Evolutionary conservation across 2,329 filamentous ascomycete species (phyloP), one percentile per base, ranked within the genome.

Genomic region (Colletotrichum sojae): DNA sequence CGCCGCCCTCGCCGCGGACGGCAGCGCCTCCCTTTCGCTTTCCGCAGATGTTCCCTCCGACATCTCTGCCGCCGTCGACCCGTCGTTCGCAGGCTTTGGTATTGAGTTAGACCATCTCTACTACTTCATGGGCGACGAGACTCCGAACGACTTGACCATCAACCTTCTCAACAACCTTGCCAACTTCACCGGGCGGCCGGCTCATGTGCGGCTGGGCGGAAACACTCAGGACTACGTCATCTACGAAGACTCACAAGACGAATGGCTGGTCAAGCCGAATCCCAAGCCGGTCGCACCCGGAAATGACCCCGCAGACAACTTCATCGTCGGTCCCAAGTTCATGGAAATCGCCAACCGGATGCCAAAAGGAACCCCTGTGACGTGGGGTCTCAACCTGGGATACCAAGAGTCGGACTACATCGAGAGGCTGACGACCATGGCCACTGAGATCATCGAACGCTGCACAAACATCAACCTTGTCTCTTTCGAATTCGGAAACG

Each of bases 101-200:
- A 69, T 69, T 40, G 66, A 69, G 43, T 55, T 66, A 16, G 66
- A 69, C 51, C 66, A 69, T 45, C 62, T 69, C 49, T 69, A 56
- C 49, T 66, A 69, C 51, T 69, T 69, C 45, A 69, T 69, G 66
- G 66, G 66, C 40, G 62, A 69, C 16, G 62, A 66, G 22, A 69
- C 66, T 16, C 66, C 66, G 15, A 69, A 69, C 25, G 66, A 69
- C 4, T 43, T 69, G 5, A 51, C 62, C 15, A 27, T 69, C 6
- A 69, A 69, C 12, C 66, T 69, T 18, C 40, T 69, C 12, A 25
- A 46, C 6, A 66, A 69, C 22, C 62, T 69, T 13, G 62, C 66
- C 40, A 56, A 66, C 31, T 69, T 69, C 36, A 69, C 66, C 22
- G 66, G 66, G 22, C 62, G 66, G 22, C 66, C 66, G 13, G 39